Percentiles rank a stretch among this genome's conserved stretches.
phyloP scores from a whole-genome alignment of 1,139 yeast genomes.

The Kodamaea derodonti region DNA sequence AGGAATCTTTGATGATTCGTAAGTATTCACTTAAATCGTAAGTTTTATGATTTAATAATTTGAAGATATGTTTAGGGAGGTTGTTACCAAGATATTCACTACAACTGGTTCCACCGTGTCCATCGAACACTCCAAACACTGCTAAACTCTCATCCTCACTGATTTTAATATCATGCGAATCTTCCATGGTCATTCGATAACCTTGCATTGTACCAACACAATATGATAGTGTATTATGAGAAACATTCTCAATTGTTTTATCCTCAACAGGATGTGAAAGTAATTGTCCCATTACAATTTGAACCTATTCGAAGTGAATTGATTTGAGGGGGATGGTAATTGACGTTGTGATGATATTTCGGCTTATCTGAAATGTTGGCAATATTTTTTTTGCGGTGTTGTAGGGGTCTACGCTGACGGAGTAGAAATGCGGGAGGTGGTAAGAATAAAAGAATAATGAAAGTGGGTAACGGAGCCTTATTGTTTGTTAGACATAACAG shows the following conservation, averaged over 20 bases:
- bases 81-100: conserved; percentile 52
- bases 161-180: conserved; percentile 55
- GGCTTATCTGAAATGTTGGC: too few relatives aligned
- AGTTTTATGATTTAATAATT: conserved; percentile 19
- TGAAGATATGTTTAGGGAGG: conserved; percentile 34
- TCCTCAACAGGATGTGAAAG: conserved; percentile 75
- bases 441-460: too few relatives aligned
- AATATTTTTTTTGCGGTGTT: too few relatives aligned
- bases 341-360: too few relatives aligned
- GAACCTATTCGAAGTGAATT: too few relatives aligned
- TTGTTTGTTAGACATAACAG: too few relatives aligned
- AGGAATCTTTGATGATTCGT: conserved; percentile 47
- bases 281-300: conserved; percentile 62
- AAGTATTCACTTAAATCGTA: conserved; percentile 16
- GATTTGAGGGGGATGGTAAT: too few relatives aligned
- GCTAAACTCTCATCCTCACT: conserved; percentile 46
- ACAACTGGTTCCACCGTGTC: conserved; percentile 70
- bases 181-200: conserved; percentile 72
- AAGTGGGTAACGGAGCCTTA: too few relatives aligned
- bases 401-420: too few relatives aligned
- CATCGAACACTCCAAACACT: conserved; percentile 73
- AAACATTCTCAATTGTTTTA: conserved; percentile 48
- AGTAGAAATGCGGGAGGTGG: too few relatives aligned
- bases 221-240: conserved; percentile 47
- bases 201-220: conserved; percentile 80